These are phyloP conservation scores for Vigna reflexopilosa DNA, from an alignment of 306 rosid genomes.

Conservation along the genomic window DNA sequence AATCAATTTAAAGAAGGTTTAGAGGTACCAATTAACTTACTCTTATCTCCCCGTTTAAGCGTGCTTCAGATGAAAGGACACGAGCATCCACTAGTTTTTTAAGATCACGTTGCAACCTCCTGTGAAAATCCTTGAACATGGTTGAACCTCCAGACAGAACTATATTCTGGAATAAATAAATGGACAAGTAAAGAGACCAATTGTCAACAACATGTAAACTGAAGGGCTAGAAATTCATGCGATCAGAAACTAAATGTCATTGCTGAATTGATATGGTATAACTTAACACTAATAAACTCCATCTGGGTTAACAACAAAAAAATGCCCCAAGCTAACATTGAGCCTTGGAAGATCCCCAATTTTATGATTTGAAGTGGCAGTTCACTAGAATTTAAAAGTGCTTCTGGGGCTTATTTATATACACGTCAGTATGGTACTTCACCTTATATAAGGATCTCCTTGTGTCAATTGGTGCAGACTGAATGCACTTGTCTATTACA, in stretches of 20 bases:
- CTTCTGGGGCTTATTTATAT: conserved; percentile 21
- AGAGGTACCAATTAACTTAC: conserved; percentile 47
- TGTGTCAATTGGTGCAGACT: conserved; percentile 98
- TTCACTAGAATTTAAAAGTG: conserved; percentile 19
- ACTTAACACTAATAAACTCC: conserved; percentile 7
- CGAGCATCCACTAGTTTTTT: conserved; percentile 96
- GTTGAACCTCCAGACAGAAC: conserved; percentile 99
- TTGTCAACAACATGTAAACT: background rate
- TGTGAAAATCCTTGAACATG: conserved; percentile 98
- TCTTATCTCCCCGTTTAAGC: conserved; percentile 76
- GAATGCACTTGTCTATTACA: conserved; percentile 96
- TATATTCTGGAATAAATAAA: conserved; percentile 69
- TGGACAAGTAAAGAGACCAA: conserved; percentile 17
- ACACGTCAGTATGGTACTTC: conserved; percentile 32
- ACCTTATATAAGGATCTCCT: conserved; percentile 98
- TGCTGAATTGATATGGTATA: conserved; percentile 20
- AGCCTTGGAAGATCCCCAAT: background rate
- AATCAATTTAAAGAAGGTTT: background rate
- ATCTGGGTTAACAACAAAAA: conserved; percentile 30
- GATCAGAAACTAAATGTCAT: background rate
- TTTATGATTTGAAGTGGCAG: background rate
- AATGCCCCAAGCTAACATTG: conserved; percentile 17
- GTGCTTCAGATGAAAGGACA: conserved; percentile 83
- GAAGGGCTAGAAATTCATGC: background rate
- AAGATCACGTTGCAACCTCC: conserved; percentile 97